phyloP scores from a whole-genome alignment of 148 eudicot genomes.

The Dysphania ambrosioides region DNA sequence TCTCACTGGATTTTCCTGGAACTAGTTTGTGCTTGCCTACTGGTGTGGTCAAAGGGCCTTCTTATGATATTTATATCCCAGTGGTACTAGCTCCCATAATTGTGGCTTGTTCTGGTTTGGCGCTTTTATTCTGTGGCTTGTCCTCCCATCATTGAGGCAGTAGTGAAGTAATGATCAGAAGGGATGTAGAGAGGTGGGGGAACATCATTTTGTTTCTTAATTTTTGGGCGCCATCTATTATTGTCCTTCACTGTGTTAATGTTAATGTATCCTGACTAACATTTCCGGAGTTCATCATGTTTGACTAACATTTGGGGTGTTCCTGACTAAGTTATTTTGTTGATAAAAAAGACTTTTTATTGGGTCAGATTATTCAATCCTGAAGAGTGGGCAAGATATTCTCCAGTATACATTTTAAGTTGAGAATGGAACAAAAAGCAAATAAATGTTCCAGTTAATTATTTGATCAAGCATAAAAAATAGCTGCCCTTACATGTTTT shows the following conservation, averaged over 20 bases:
- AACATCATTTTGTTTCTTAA: background rate
- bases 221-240: background rate
- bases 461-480: too few species aligned
- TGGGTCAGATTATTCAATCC: background rate
- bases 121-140: slow-evolving; percentile 25
- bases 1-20: slow-evolving; percentile 40
- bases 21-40: slow-evolving; percentile 37
- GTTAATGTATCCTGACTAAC: background rate
- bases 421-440: too few species aligned
- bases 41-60: slow-evolving; percentile 28
- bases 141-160: slow-evolving; percentile 11
- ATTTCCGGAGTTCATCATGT: too few species aligned
- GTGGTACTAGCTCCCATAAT: slow-evolving; percentile 28
- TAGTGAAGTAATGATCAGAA: too few species aligned
- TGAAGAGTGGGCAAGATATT: background rate
- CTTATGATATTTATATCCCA: slow-evolving; percentile 27
- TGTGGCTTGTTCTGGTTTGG: slow-evolving; percentile 31
- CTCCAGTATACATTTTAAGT: background rate
- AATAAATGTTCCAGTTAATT: too few species aligned
- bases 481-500: too few species aligned
- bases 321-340: too few species aligned
- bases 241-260: background rate
- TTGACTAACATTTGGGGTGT: background rate
- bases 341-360: too few species aligned
- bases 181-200: background rate